Evolutionary conservation across 73 alveolate genomes (phyloP).

Genomic region (Tetrahymena elliotti): DNA sequence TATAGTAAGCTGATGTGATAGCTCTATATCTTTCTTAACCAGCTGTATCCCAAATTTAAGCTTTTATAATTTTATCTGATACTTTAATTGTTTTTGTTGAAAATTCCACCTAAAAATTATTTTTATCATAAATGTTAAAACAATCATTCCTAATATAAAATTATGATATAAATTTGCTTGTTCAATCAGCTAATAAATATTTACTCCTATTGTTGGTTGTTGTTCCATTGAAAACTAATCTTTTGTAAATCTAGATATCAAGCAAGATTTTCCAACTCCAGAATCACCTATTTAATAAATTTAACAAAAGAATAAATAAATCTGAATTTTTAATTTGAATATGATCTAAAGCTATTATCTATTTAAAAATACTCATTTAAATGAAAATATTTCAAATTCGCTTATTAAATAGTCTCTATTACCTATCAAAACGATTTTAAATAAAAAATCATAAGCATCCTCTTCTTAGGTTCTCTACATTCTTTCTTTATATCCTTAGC

Average conservation of each 20-base stretch:
- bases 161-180: too few species aligned
- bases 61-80: neutral
- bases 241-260: conserved; percentile 44
- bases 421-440: neutral
- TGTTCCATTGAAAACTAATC: conserved; percentile 34
- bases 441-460: neutral
- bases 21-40: conserved; percentile 37
- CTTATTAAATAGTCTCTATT: neutral
- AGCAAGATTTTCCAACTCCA: conserved; percentile 66
- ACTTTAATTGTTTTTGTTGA: neutral
- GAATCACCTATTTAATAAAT: conserved; percentile 37
- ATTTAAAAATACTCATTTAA: too few species aligned
- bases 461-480: neutral
- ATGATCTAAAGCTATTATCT: too few species aligned
- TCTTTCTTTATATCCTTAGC: neutral
- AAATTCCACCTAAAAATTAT: neutral
- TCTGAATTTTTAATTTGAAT: neutral
- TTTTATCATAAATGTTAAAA: too few species aligned
- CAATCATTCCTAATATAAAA: too few species aligned
- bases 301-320: too few species aligned
- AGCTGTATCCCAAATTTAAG: conserved; percentile 44
- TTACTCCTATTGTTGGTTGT: conserved; percentile 59
- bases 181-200: too few species aligned
- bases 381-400: neutral
- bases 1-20: conserved; percentile 39